Conservation (phyloP, 2,329 filamentous ascomycete genomes). For the Colletotrichum cordylinicola region DNA sequence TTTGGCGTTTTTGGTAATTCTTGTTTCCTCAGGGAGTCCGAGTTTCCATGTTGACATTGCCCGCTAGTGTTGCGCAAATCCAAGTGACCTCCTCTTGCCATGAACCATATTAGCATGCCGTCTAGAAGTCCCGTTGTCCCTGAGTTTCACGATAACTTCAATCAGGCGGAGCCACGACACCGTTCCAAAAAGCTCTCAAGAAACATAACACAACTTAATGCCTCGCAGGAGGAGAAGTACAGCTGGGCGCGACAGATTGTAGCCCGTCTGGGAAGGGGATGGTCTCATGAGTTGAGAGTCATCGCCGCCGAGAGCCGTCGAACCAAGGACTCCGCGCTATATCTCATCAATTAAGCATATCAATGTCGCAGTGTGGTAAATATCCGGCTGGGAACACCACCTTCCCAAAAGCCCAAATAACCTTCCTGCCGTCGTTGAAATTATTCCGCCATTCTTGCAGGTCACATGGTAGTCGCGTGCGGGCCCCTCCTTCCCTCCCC, state of each 20-base stretch:
- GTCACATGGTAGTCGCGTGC: background rate
- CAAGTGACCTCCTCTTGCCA: background rate
- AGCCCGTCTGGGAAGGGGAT: background rate
- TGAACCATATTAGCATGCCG: fast-evolving
- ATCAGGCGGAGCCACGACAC: background rate
- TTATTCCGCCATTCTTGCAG: background rate
- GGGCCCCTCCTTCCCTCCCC: background rate
- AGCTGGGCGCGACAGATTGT: too few relatives aligned
- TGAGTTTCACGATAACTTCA: background rate
- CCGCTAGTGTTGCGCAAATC: too few relatives aligned
- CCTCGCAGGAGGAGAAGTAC: background rate
- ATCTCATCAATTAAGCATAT: background rate
- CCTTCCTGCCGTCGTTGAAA: background rate
- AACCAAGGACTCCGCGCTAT: background rate
- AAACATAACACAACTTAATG: background rate
- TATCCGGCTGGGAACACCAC: background rate
- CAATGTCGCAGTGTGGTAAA: background rate
- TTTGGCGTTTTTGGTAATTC: too few relatives aligned
- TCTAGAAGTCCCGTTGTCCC: background rate
- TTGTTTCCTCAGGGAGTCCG: too few relatives aligned
- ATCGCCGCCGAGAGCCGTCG: background rate
- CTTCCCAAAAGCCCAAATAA: background rate
- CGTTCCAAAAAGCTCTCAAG: background rate
- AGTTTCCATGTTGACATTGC: too few relatives aligned
- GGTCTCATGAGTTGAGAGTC: background rate